These are phyloP conservation scores for Spinellus fusiger DNA, from an alignment of 192 early-diverging fungal genomes.

Conservation along the genomic window DNA sequence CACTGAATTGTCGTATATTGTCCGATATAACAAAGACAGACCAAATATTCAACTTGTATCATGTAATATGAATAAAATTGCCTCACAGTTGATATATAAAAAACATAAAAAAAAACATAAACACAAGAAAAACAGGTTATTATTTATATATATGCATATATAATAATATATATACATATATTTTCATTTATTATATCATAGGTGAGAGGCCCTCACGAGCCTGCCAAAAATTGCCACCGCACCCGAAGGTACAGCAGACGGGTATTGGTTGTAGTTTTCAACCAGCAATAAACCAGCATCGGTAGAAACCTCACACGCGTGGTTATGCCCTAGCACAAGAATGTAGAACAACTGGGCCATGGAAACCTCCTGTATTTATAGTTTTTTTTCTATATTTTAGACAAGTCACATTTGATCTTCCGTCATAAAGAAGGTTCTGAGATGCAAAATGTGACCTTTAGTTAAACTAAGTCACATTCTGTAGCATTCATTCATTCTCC, in stretches of 20 bases:
- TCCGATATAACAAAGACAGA: no score
- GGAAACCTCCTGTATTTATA: conserved; percentile 7
- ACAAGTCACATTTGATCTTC: no score
- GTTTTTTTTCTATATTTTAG: conserved; percentile 3
- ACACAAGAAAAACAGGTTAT: not conserved
- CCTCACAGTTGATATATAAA: not conserved
- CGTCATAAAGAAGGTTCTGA: no score
- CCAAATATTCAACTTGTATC: no score
- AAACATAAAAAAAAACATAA: not conserved
- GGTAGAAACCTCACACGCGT: conserved; percentile 33
- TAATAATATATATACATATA: not conserved
- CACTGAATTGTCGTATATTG: no score
- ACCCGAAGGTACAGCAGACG: conserved; percentile 17
- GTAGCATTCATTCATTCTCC: no score
- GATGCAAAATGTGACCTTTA: no score
- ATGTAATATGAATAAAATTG: no score
- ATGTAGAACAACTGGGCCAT: conserved; percentile 10
- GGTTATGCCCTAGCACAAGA: conserved; percentile 38
- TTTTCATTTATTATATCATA: conserved; percentile 18
- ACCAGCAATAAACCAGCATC: conserved; percentile 39
- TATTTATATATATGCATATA: not conserved
- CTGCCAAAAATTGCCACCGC: conserved; percentile 27
- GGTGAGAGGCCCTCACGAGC: conserved; percentile 7
- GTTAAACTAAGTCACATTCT: no score
- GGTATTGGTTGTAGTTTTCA: conserved; percentile 37